Evolutionary conservation across 805 yeast genomes (phyloP).

Genomic region (Yamadazyma takamatsuzukensis): DNA sequence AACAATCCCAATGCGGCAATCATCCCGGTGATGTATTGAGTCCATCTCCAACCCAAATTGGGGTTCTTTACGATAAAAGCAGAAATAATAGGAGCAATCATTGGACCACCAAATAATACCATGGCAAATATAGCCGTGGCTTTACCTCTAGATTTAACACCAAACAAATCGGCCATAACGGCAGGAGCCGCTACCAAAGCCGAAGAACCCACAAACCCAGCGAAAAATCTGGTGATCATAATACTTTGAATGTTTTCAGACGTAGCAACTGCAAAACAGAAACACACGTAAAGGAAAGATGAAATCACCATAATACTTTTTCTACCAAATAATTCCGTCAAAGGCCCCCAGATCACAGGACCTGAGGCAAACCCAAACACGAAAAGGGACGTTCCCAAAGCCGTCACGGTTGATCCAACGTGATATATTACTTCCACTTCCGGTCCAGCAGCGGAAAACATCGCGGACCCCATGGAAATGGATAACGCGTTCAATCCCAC

Average conservation of each 20-base stretch:
- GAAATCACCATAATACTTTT: slow-evolving; percentile 43
- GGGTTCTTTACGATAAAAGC: slow-evolving; percentile 37
- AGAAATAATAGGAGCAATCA: slow-evolving; percentile 69
- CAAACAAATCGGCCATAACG: slow-evolving; percentile 77
- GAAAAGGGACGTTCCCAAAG: slow-evolving; percentile 71
- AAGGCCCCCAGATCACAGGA: slow-evolving; percentile 73
- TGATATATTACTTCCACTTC: slow-evolving; percentile 47
- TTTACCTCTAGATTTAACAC: slow-evolving; percentile 62
- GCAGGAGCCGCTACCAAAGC: slow-evolving; percentile 86
- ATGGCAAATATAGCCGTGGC: slow-evolving; percentile 71
- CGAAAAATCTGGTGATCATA: slow-evolving; percentile 72
- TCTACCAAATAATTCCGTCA: slow-evolving; percentile 32
- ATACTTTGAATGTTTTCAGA: slow-evolving; percentile 76
- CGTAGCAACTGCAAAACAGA: slow-evolving; percentile 66
- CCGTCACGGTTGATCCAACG: slow-evolving; percentile 65
- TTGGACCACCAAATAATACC: slow-evolving; percentile 76
- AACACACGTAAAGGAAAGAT: slow-evolving; percentile 31
- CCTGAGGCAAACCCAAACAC: slow-evolving; percentile 95
- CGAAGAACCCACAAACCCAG: slow-evolving; percentile 80
- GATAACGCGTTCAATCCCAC: slow-evolving; percentile 33
- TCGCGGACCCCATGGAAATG: slow-evolving; percentile 78
- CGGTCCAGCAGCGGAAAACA: slow-evolving; percentile 61
- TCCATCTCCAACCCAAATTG: slow-evolving; percentile 55
- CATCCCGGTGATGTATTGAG: slow-evolving; percentile 49
- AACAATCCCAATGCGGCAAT: slow-evolving; percentile 30